These are phyloP conservation scores for Aspergillus ochraceus DNA, from an alignment of 2,329 filamentous ascomycete genomes.

Conservation along the genomic window DNA sequence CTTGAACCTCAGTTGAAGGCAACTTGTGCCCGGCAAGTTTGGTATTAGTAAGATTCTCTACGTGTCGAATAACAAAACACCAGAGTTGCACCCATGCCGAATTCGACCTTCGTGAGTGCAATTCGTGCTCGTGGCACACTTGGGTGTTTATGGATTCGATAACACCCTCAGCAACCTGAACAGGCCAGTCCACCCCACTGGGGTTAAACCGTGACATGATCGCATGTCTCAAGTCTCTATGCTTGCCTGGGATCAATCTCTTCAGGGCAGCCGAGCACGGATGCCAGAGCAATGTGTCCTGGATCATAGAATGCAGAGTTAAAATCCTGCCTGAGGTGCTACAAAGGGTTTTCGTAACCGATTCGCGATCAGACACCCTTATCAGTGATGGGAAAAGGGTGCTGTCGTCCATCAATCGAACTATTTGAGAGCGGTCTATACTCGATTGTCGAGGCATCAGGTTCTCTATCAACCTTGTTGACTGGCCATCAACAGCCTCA, in stretches of 20 bases:
- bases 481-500: not conserved
- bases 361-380: not conserved
- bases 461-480: not conserved
- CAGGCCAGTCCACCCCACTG: not conserved
- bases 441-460: not conserved
- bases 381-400: not conserved
- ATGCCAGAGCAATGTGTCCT: slow-evolving; percentile 5
- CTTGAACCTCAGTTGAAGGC: not conserved
- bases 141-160: not conserved
- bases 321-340: not conserved
- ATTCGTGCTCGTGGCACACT: not conserved
- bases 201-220: not conserved
- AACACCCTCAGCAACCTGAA: not conserved
- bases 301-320: not conserved
- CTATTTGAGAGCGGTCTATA: not conserved
- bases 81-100: slow-evolving; percentile 4
- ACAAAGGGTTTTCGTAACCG: not conserved
- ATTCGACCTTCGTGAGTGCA: not conserved
- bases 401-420: not conserved
- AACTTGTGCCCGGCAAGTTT: not conserved
- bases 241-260: not conserved
- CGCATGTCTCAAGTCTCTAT: not conserved
- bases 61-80: slow-evolving; percentile 2
- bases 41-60: slow-evolving; percentile 1
- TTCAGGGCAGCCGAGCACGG: not conserved